A percentile compares a stretch with the other conserved stretches of the same genome.
Conservation (phyloP, 2,329 filamentous ascomycete species). For the Triangularia setosa region DNA sequence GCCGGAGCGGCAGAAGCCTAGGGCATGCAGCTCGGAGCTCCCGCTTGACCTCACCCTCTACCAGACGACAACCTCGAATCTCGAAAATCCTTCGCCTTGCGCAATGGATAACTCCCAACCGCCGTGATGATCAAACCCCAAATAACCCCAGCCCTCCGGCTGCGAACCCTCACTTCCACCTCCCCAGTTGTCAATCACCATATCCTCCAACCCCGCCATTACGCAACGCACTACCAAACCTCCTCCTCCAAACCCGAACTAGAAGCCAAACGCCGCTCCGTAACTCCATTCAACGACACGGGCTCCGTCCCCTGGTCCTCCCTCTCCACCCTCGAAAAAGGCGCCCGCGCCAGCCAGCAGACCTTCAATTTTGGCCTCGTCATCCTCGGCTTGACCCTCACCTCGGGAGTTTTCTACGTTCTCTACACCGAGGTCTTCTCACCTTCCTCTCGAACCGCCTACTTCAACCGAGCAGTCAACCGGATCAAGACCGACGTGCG, state of each 20-base stretch:
- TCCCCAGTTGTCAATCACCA: slow-evolving; percentile 12
- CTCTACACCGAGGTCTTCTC: slow-evolving; percentile 81
- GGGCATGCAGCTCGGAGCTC: background rate
- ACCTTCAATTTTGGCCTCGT: slow-evolving; percentile 83
- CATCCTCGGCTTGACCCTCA: slow-evolving; percentile 68
- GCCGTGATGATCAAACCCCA: slow-evolving; percentile 43
- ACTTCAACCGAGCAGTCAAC: slow-evolving; percentile 84
- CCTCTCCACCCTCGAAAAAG: slow-evolving; percentile 72
- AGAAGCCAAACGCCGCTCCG: slow-evolving; percentile 57
- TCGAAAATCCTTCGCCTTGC: background rate
- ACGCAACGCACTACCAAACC: slow-evolving; percentile 56
- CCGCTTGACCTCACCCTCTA: background rate
- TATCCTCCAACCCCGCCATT: slow-evolving; percentile 33
- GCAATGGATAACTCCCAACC: slow-evolving; percentile 34
- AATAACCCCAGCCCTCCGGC: slow-evolving; percentile 18
- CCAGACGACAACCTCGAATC: background rate
- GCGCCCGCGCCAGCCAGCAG: slow-evolving; percentile 81
- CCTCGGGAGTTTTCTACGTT: slow-evolving; percentile 68
- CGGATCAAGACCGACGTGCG: slow-evolving; percentile 68
- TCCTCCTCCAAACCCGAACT: slow-evolving; percentile 30
- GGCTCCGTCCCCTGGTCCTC: slow-evolving; percentile 77
- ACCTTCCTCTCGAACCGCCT: slow-evolving; percentile 75
- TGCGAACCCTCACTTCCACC: slow-evolving; percentile 4
- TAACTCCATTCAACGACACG: slow-evolving; percentile 84
- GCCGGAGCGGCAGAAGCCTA: slow-evolving; percentile 8